Base-by-base conservation (phyloP, 148 eudicot species). In the Chenopodium formosanum region DNA sequence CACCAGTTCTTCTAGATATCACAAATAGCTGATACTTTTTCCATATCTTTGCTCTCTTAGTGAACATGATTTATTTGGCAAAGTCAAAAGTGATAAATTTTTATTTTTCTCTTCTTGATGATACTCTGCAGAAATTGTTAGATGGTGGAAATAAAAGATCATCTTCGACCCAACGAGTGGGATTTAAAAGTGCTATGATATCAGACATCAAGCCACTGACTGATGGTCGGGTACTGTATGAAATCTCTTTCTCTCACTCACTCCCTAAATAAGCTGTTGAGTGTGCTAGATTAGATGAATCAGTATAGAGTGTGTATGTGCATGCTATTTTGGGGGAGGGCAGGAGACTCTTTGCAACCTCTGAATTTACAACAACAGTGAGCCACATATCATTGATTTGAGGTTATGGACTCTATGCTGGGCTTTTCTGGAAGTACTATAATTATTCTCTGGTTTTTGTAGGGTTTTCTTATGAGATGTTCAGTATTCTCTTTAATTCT, bases 161-260 rank as follows among this genome's bases (percentile, higher is more conserved):
- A 83, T 84, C 75, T 82, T 79, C 86, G n/a, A 88, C 84, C 60
- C 99, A 96, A 80, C 90, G 91, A 22, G 87, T 89, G 52, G 99
- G 98, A 31, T 89, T 94, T 40, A 96, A 91, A 89, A 96, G 93
- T 89, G 99, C 91, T 80, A 91, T 96, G 95, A 88, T 91, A 65
- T 93, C 93, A 67, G 91, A 82, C 83, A 85, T 91, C 83, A 96
- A 91, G 86, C 97, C 99, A 75, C 87, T 88, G 56, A 89, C 97
- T 74, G 99, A 96, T 92, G 99, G 99, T 27, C 92, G 91, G 97
- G 99, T 95, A 93, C 60, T 72, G 46, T 69, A 11, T 48, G 22
- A 7, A 46, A 19, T 66, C 77, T 64, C 80, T 63, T 78, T 84
- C 74, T 80, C 60, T 79, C 67, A 75, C 48, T 75, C 63, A 47